These are phyloP conservation scores for Quercus aquifolioides DNA, from an alignment of 306 rosid species.

Conservation along the genomic window DNA sequence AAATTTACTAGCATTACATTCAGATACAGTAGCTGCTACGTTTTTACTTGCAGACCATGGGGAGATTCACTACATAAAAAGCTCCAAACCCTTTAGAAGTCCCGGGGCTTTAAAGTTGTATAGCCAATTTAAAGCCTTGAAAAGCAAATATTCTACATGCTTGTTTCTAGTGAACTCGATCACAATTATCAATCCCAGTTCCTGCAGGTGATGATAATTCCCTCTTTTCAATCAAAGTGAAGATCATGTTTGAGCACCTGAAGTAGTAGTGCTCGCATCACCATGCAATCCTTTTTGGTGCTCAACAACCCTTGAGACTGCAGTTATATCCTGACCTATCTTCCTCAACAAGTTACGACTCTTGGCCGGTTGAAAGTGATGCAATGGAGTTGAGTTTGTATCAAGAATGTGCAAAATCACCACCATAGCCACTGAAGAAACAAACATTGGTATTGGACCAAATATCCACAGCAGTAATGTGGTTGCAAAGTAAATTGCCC, in stretches of 20 bases:
- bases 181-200: neutral
- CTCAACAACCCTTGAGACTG: neutral
- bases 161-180: neutral
- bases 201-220: neutral
- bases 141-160: neutral
- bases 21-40: neutral
- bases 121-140: neutral
- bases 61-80: neutral
- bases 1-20: too few species aligned
- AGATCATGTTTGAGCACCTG: neutral
- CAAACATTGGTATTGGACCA: neutral
- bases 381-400: neutral
- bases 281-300: neutral
- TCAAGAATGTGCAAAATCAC: neutral
- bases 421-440: neutral
- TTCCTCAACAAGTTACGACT: neutral
- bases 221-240: neutral
- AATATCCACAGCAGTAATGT: neutral
- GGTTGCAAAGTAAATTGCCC: neutral
- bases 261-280: neutral
- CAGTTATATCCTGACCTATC: neutral
- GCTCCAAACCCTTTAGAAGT: neutral
- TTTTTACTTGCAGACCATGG: neutral
- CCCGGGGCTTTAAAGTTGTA: neutral
- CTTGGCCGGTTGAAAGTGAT: neutral